These are phyloP conservation scores for Strobilomyces dryophilus DNA, from an alignment of 768 basidiomycete genomes.

Conservation along the genomic window DNA sequence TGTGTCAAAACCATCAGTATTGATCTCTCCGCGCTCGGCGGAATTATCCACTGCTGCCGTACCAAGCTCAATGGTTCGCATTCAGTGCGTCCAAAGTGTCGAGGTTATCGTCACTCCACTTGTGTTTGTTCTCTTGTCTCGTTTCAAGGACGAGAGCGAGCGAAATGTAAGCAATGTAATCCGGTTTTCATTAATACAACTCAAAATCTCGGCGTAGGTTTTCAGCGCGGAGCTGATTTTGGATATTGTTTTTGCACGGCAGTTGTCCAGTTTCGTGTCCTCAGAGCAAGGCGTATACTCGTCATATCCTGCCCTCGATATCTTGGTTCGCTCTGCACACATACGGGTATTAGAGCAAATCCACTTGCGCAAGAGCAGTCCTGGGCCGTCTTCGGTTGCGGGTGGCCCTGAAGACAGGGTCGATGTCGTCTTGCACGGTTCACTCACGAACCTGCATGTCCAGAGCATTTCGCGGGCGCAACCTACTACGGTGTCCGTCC, in stretches of 20 bases:
- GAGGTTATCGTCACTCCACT: slow-evolving; percentile 55
- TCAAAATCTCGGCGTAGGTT: slow-evolving; percentile 26
- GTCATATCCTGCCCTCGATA: slow-evolving; percentile 36
- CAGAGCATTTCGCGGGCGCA: slow-evolving; percentile 6
- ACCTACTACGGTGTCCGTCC: background rate
- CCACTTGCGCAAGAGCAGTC: slow-evolving; percentile 4
- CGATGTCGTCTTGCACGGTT: slow-evolving; percentile 18
- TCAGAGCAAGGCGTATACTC: slow-evolving; percentile 8
- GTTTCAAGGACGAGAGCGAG: slow-evolving; percentile 46
- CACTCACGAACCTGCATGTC: slow-evolving; percentile 15
- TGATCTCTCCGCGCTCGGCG: slow-evolving; percentile 1
- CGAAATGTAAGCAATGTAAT: slow-evolving; percentile 45
- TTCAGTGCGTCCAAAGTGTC: slow-evolving; percentile 37
- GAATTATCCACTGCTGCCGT: background rate
- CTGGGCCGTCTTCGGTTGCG: background rate
- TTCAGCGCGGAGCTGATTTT: slow-evolving; percentile 37
- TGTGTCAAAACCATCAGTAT: background rate
- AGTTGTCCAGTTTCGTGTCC: slow-evolving; percentile 34
- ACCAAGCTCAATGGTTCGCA: slow-evolving; percentile 28
- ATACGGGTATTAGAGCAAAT: slow-evolving; percentile 49
- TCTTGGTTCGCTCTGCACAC: slow-evolving; percentile 36
- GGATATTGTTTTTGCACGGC: slow-evolving; percentile 39
- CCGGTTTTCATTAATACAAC: background rate
- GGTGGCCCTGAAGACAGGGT: slow-evolving; percentile 3
- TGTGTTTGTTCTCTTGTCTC: slow-evolving; percentile 38